phyloP scores from a whole-genome alignment of 192 early-diverging fungal species.

The Coemansia sp. region DNA sequence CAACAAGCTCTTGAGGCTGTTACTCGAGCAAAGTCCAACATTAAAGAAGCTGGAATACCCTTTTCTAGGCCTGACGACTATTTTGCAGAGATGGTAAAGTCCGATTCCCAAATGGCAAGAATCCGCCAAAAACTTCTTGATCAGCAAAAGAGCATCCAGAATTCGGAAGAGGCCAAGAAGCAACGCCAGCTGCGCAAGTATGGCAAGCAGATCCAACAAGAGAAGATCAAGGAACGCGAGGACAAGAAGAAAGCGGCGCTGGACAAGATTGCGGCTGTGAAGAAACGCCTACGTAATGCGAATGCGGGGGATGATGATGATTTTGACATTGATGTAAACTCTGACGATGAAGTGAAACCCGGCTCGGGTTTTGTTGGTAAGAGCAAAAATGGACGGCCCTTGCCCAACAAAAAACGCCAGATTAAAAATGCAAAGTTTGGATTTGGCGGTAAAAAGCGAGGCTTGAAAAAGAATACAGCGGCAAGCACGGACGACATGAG shows the following conservation, averaged over 20 bases:
- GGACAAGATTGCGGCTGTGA: constrained; percentile 88
- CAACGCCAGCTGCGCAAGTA: constrained; percentile 94
- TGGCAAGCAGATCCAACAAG: constrained; percentile 94
- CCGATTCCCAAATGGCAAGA: constrained; percentile 90
- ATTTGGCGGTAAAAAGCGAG: constrained; percentile 86
- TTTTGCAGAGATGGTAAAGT: constrained; percentile 99
- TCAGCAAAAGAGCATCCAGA: constrained; percentile 77
- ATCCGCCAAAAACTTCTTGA: constrained; percentile 85
- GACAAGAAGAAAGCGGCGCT: constrained; percentile 83
- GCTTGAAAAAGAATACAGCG: constrained; percentile 75
- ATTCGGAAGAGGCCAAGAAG: constrained; percentile 79
- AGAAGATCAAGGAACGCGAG: constrained; percentile 87
- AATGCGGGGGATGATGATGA: constrained; percentile 47
- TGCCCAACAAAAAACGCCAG: constrained; percentile 58
- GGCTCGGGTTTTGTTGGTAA: constrained; percentile 7
- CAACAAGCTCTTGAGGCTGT: constrained; percentile 86
- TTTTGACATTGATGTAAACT: constrained; percentile 53
- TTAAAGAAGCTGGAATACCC: constrained; percentile 66
- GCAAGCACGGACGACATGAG: constrained; percentile 74
- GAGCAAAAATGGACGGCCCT: constrained; percentile 27
- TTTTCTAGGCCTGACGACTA: constrained; percentile 91
- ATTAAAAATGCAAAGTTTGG: constrained; percentile 86
- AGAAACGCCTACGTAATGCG: constrained; percentile 74
- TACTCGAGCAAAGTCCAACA: constrained; percentile 61
- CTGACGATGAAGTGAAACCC: constrained; percentile 18